A percentile compares a stretch with the other conserved stretches of the same genome.
phyloP scores from a whole-genome alignment of 1,284 basidiomycete species.

The Naganishia albida region DNA sequence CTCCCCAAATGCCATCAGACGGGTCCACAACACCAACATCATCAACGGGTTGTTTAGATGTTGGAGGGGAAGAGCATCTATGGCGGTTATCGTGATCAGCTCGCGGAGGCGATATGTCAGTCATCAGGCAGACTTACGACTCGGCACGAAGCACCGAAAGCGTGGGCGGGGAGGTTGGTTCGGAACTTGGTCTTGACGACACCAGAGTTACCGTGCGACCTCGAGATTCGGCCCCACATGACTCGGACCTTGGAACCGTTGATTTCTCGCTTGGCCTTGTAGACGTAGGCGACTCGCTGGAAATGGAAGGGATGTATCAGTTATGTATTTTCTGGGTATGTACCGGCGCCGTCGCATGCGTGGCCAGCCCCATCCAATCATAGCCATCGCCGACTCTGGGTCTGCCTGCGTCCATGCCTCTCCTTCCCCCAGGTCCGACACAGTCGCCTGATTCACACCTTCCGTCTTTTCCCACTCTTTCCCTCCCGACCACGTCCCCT shows the following conservation, averaged over 20 bases:
- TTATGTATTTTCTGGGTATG: conserved; percentile 4
- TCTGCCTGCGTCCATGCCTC: too few relatives aligned
- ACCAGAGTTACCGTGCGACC: conserved; percentile 90
- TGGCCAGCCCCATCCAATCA: background rate
- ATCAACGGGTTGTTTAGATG: conserved; percentile 47
- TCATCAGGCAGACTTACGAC: conserved; percentile 75
- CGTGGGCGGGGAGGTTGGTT: conserved; percentile 91
- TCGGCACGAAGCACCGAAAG: conserved; percentile 92
- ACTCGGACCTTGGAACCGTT: conserved; percentile 91
- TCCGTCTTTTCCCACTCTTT: background rate
- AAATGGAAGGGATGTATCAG: background rate
- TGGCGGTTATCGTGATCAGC: conserved; percentile 18
- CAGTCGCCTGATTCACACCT: too few relatives aligned
- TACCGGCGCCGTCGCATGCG: too few relatives aligned
- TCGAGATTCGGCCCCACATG: conserved; percentile 79
- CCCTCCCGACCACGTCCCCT: conserved; percentile 1
- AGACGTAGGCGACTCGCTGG: conserved; percentile 95
- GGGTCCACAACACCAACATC: conserved; percentile 26
- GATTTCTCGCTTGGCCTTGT: conserved; percentile 90
- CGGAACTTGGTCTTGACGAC: conserved; percentile 98
- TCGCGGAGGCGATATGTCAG: background rate
- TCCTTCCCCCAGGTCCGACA: too few relatives aligned
- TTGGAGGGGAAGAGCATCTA: conserved; percentile 56
- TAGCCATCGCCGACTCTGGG: too few relatives aligned
- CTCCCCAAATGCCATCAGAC: conserved; percentile 25